These are phyloP conservation scores for Aspergillus niger DNA, from an alignment of 2,329 filamentous ascomycete genomes.

Conservation along the genomic window DNA sequence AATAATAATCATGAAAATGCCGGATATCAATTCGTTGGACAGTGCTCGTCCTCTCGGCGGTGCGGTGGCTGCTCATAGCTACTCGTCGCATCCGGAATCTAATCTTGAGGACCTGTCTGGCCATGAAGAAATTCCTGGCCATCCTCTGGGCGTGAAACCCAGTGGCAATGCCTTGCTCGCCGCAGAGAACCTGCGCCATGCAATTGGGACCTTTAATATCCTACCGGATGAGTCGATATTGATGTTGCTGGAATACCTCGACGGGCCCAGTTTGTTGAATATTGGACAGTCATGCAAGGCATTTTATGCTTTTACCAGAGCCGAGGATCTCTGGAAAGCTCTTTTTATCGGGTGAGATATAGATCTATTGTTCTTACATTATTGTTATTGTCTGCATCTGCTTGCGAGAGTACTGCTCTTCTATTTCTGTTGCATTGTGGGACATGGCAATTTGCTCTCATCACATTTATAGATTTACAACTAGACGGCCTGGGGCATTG, in stretches of 20 bases:
- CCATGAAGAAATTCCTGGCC: slow-evolving; percentile 65
- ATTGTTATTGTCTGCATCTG: not conserved
- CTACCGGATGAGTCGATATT: slow-evolving; percentile 82
- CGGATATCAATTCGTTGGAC: slow-evolving; percentile 35
- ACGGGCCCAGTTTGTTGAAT: slow-evolving; percentile 61
- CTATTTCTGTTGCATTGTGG: not conserved
- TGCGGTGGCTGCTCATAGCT: slow-evolving; percentile 12
- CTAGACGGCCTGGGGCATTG: slow-evolving; percentile 5
- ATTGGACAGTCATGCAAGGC: slow-evolving; percentile 81
- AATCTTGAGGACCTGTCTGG: slow-evolving; percentile 45
- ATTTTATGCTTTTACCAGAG: slow-evolving; percentile 78
- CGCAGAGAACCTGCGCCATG: slow-evolving; percentile 65
- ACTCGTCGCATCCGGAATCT: slow-evolving; percentile 12
- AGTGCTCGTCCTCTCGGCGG: slow-evolving; percentile 19
- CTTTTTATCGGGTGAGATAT: slow-evolving; percentile 78
- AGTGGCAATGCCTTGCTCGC: slow-evolving; percentile 78
- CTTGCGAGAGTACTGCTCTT: not conserved
- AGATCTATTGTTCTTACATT: slow-evolving; percentile 1
- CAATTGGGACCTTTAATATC: slow-evolving; percentile 64
- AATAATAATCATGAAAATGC: slow-evolving; percentile 29
- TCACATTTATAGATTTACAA: not conserved
- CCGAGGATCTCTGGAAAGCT: slow-evolving; percentile 86
- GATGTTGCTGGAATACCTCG: slow-evolving; percentile 73
- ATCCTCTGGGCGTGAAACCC: slow-evolving; percentile 83
- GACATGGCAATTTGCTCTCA: not conserved